Evolutionary conservation across 768 basidiomycete species (phyloP).

Genomic region (Podaxis mareebaensis): DNA sequence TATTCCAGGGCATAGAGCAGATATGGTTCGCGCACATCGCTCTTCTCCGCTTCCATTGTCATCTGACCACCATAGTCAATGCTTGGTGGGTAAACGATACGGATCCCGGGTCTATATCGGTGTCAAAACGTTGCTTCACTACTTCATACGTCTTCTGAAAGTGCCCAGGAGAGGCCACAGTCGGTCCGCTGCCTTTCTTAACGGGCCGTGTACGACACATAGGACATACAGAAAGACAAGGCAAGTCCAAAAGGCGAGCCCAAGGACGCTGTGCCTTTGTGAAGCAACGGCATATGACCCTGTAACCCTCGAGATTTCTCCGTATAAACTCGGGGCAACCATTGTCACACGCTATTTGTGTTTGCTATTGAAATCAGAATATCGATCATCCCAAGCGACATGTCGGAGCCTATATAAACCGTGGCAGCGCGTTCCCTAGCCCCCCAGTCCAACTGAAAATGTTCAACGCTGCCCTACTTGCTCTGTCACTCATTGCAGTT

Average conservation of each 20-base stretch:
- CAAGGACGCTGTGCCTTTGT: neutral
- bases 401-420: neutral
- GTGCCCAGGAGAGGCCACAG: neutral
- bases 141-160: neutral
- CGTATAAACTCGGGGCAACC: neutral
- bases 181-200: neutral
- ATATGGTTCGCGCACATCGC: too few relatives aligned
- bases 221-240: neutral
- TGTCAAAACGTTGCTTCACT: neutral
- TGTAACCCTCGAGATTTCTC: constrained; percentile 4
- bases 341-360: neutral
- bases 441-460: neutral
- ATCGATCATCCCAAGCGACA: neutral
- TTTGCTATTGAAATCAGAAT: neutral
- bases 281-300: constrained; percentile 10
- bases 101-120: constrained; percentile 6
- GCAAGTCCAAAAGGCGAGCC: neutral
- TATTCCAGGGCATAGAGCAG: neutral
- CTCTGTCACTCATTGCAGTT: constrained; percentile 1
- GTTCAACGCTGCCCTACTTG: constrained; percentile 5
- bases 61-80: neutral
- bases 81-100: neutral
- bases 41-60: neutral
- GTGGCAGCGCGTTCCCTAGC: too few relatives aligned
- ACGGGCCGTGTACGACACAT: neutral